These are phyloP conservation scores for Metroxylon sagu DNA, from an alignment of 176 grass and related monocot genomes.

Conservation along the genomic window DNA sequence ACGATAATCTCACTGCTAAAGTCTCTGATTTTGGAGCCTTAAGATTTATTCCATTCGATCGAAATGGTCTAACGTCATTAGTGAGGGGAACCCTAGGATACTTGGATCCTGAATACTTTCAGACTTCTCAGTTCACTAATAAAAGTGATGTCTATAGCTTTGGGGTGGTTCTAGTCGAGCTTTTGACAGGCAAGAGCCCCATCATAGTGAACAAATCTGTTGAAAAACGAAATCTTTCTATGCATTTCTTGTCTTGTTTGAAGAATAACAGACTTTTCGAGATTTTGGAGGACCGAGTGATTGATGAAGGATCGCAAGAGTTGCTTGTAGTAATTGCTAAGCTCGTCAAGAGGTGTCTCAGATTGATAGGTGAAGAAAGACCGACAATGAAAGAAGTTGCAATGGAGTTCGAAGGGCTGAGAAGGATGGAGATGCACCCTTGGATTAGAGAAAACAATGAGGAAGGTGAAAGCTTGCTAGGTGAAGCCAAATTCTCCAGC, in stretches of 20 bases:
- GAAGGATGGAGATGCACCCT: neutral
- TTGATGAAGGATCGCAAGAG: constrained; percentile 9
- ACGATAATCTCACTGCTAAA: constrained; percentile 29
- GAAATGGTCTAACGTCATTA: constrained; percentile 25
- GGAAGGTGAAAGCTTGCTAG: too few relatives aligned
- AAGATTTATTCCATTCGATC: constrained; percentile 24
- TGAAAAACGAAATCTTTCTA: constrained; percentile 21
- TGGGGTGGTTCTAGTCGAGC: constrained; percentile 40
- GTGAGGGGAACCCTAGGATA: constrained; percentile 38
- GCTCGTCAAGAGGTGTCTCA: constrained; percentile 27
- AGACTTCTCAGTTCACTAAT: constrained; percentile 28
- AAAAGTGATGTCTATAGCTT: constrained; percentile 56
- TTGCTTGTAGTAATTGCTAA: constrained; percentile 4
- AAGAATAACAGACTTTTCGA: neutral
- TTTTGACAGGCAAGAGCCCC: constrained; percentile 35
- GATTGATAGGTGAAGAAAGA: constrained; percentile 20
- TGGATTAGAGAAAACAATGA: too few relatives aligned
- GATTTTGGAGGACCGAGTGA: constrained; percentile 20
- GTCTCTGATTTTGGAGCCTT: constrained; percentile 46
- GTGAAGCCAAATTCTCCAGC: too few relatives aligned
- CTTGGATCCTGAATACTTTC: constrained; percentile 47
- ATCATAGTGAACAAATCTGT: constrained; percentile 11
- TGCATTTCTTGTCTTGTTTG: constrained; percentile 15
- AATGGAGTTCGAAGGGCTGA: constrained; percentile 18
- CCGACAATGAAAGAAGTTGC: constrained; percentile 43